Conservation (phyloP, 345 rosid genomes). For the Cardamine occulta region DNA sequence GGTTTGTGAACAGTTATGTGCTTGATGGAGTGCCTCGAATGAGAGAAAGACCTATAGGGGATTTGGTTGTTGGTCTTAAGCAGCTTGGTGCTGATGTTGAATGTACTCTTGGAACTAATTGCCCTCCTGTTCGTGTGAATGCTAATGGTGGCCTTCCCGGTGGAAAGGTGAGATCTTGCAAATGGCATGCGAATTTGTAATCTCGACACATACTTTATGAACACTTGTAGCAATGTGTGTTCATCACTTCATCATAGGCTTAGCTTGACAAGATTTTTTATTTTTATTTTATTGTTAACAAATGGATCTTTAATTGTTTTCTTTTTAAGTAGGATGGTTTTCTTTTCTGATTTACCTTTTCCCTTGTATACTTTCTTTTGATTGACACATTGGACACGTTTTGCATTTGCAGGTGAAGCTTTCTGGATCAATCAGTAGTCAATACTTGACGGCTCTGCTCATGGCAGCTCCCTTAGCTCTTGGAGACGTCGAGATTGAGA, state of each 20-base stretch:
- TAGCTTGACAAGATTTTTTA: not conserved
- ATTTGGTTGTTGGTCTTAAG: conserved; percentile 83
- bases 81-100: conserved; percentile 91
- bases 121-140: conserved; percentile 85
- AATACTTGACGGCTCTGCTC: conserved; percentile 94
- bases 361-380: conserved; percentile 13
- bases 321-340: not conserved
- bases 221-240: conserved; percentile 7
- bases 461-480: conserved; percentile 98
- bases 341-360: not conserved
- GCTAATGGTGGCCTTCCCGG: conserved; percentile 95
- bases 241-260: not conserved
- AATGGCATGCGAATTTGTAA: not conserved
- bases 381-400: conserved; percentile 5
- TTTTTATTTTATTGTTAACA: not conserved
- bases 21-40: conserved; percentile 97
- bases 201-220: not conserved
- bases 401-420: conserved; percentile 78
- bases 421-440: conserved; percentile 93
- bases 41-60: conserved; percentile 98
- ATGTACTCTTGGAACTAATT: conserved; percentile 73
- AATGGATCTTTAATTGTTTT: not conserved
- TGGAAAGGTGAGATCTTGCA: conserved; percentile 68
- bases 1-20: conserved; percentile 55
- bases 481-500: conserved; percentile 91